A percentile compares a stretch with the other conserved stretches of the same genome.
These are phyloP conservation scores for Cyberlindnera suaveolens DNA, from an alignment of 805 yeast species.

Conservation along the genomic window DNA sequence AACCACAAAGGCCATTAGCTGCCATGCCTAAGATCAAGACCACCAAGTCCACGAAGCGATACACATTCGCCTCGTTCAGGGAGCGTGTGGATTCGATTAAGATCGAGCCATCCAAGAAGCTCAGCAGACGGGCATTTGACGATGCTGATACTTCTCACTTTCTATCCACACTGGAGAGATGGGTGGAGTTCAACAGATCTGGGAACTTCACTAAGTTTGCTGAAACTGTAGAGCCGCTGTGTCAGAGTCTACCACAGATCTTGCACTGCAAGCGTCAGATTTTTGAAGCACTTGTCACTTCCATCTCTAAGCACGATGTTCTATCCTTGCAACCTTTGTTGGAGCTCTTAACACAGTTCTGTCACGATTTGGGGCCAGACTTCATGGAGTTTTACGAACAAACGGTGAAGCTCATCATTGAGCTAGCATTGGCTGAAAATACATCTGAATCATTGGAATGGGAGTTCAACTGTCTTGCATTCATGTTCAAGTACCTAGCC, in stretches of 20 bases:
- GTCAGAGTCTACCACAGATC: conserved; percentile 75
- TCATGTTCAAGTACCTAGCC: conserved; percentile 81
- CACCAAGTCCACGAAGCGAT: conserved; percentile 44
- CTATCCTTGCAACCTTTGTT: conserved; percentile 74
- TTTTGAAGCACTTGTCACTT: conserved; percentile 42
- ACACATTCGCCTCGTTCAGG: conserved; percentile 68
- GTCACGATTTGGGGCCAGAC: conserved; percentile 90
- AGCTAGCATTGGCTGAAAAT: conserved; percentile 41
- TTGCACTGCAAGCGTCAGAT: conserved; percentile 63
- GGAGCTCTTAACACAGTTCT: conserved; percentile 77
- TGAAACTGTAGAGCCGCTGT: conserved; percentile 44
- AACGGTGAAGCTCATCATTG: conserved; percentile 45
- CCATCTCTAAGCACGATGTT: conserved; percentile 52
- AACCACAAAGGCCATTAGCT: not conserved
- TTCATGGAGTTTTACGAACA: conserved; percentile 63
- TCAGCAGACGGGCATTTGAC: conserved; percentile 56
- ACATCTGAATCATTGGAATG: conserved; percentile 65
- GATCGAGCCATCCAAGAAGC: conserved; percentile 65
- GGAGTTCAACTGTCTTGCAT: conserved; percentile 80
- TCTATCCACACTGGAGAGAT: conserved; percentile 69
- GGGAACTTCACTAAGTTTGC: conserved; percentile 61
- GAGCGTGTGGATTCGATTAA: conserved; percentile 79
- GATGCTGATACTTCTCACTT: conserved; percentile 75
- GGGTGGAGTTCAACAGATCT: conserved; percentile 83
- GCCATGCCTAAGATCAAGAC: conserved; percentile 26